Base-by-base conservation (phyloP, 2,329 filamentous ascomycete species). In the Hypoxylon sp. region DNA sequence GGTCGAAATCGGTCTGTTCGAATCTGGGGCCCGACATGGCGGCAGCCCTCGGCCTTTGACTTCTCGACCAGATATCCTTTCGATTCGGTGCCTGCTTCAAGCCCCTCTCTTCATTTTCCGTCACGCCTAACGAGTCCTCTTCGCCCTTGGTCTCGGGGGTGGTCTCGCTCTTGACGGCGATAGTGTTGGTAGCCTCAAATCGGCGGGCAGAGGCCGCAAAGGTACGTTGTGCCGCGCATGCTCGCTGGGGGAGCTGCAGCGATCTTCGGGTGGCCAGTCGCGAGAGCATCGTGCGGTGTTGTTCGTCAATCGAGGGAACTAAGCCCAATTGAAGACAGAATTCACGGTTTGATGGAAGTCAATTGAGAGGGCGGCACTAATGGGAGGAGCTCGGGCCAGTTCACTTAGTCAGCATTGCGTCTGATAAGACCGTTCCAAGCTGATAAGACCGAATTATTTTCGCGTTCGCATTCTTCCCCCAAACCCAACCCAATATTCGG, bases 11-110 rank as follows among this genome's bases (percentile, higher is more conserved):
- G 27, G 92, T 98, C 86, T 98, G 94, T 82, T 99, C 95, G 72
- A 99, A 99, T 68, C 94, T 83, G 65, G 95, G 95, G 37, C 95
- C 95, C 37, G 87, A 87, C 94, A 99, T 99, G 49, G 92, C 95
- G 75, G 87, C 78, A 50, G 86, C 83, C 70, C 94, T 84, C 33
- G 92, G 87, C 76, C 86, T 86, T 83, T 99, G 95, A 79, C 87
- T 96, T 72, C 86, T 80, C 60, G 91, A 92, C 95, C 95, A 99
- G 58, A 91, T 83, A 4, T 78, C 85, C 58, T 81, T 78, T 62
- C 92, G 86, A 81, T 99, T 99, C 18, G 95, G 95, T 26, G 94
- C 91, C 81, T 99, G 95, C 75, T 81, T 77, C 58, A 80, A 73
- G 15, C 69, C 70, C 21, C 67, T 60, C 75, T 88, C 86, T 17